Base-by-base conservation (phyloP, 306 rosid species). In the Inga leiocalycina region DNA sequence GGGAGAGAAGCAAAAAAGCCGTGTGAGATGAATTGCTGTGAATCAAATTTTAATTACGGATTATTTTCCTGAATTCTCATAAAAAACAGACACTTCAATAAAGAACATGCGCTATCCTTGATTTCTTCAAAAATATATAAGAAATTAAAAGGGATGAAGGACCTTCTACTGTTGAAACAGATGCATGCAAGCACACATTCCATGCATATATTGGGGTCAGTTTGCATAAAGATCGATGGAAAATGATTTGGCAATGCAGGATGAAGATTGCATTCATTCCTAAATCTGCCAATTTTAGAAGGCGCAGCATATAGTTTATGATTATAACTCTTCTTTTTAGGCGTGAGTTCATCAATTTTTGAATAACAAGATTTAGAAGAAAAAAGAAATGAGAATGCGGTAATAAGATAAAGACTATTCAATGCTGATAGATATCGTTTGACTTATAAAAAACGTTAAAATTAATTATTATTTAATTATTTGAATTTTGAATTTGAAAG, bases 271-370 rank as follows among this genome's bases (percentile, higher is more conserved):
- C 1, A 27, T 77, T 43, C 15, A 24, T 43, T 24, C 41, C 57
- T 62, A 43, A 41, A 62, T n/a, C 37, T 22, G 22, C 35, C 41
- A 24, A 61, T 22, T 61, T 14, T 4, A 15, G 70, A 70, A 75
- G 19, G 32, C 69, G 35, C 32, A 24, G 35, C 32, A 24, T 76
- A 79, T n/a, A 61, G 17, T 4, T 62, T 27, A 27, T 49, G 15
- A 81, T 71, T n/a, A 77, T 75, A 75, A 80, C 46, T 30, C 80
- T 56, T 71, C 27, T 75, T 16, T 54, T 62, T 64, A 6, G 41
- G 51, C 13, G 17, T 8, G 64, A 19, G 22, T 4, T 67, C 43
- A 39, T 3, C 14, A 10, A 32, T 46, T 81, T 59, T n/a, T 27
- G 67, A 65, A 74, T 35, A 45, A 16, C 35, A 64, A 27, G 56